Evolutionary conservation across 225 moss, liverwort and hornwort species (phyloP).

Genomic region (Pleurozium schreberi): DNA sequence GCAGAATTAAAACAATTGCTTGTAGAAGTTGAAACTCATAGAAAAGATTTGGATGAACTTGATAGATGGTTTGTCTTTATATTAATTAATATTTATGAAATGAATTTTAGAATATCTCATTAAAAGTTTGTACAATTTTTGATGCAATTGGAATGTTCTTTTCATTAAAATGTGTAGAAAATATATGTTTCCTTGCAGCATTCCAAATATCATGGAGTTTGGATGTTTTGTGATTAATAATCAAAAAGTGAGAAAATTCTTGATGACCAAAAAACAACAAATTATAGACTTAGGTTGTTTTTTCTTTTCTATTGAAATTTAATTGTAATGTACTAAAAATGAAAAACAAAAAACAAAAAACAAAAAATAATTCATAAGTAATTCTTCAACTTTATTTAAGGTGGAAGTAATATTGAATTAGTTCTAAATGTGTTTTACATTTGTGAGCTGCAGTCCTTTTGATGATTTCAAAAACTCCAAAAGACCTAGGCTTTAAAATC

Average conservation of each 20-base stretch:
- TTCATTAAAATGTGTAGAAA: background rate
- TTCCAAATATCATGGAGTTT: slow-evolving; percentile 64
- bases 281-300: slow-evolving; percentile 51
- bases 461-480: slow-evolving; percentile 60
- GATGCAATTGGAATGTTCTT: background rate
- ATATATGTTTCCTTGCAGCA: slow-evolving; percentile 18
- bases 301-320: background rate
- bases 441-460: slow-evolving; percentile 22
- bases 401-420: background rate
- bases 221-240: slow-evolving; percentile 63
- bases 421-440: background rate
- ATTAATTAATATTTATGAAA: too few relatives aligned
- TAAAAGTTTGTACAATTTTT: background rate
- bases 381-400: background rate
- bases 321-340: too few relatives aligned
- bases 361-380: too few relatives aligned
- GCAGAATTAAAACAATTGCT: slow-evolving; percentile 48
- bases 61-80: slow-evolving; percentile 39
- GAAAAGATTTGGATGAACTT: slow-evolving; percentile 53
- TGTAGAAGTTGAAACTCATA: slow-evolving; percentile 55
- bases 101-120: background rate
- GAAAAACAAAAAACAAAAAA: background rate
- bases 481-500: slow-evolving; percentile 51
- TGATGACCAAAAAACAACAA: slow-evolving; percentile 78
- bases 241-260: slow-evolving; percentile 54